Evolutionary conservation across 2,329 filamentous ascomycete genomes (phyloP).

Genomic region (Aspergillus unguis): DNA sequence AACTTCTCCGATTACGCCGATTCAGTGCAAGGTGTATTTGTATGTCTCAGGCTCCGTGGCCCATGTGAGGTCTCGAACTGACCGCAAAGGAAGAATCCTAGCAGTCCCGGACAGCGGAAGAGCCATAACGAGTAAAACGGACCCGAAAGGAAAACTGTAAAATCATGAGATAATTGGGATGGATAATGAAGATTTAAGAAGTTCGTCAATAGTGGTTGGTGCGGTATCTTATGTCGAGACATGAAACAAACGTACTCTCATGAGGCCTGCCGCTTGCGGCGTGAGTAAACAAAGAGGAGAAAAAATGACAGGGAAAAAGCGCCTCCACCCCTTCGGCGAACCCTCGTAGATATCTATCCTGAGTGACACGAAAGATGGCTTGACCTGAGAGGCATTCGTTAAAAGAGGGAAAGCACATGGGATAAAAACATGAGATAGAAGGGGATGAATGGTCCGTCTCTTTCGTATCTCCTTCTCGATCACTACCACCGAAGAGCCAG

Average conservation of each 20-base stretch:
- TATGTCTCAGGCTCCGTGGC: background rate
- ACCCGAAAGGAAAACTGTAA: constrained; percentile 1
- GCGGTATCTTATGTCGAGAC: constrained; percentile 37
- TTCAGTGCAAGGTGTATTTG: constrained; percentile 18
- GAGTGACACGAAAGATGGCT: constrained; percentile 14
- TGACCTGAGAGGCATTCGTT: constrained; percentile 1
- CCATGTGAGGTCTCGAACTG: background rate
- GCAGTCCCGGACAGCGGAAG: constrained; percentile 1
- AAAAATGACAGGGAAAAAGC: constrained; percentile 7
- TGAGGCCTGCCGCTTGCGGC: constrained; percentile 24
- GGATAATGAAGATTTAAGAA: constrained; percentile 11
- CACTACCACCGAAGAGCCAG: constrained; percentile 14
- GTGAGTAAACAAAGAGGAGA: constrained; percentile 14
- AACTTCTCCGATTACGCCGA: constrained; percentile 25
- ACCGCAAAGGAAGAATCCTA: constrained; percentile 1
- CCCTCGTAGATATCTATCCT: constrained; percentile 13
- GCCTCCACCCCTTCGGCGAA: constrained; percentile 15
- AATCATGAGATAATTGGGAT: constrained; percentile 8
- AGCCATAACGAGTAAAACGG: constrained; percentile 1
- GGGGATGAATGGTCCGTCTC: constrained; percentile 1
- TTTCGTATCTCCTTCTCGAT: constrained; percentile 12
- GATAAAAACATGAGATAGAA: constrained; percentile 7
- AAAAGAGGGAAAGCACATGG: background rate
- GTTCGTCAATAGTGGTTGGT: constrained; percentile 36
- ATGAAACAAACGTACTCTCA: constrained; percentile 32